These are phyloP conservation scores for Penicillium sp. DNA, from an alignment of 2,329 filamentous ascomycete species.

Conservation along the genomic window DNA sequence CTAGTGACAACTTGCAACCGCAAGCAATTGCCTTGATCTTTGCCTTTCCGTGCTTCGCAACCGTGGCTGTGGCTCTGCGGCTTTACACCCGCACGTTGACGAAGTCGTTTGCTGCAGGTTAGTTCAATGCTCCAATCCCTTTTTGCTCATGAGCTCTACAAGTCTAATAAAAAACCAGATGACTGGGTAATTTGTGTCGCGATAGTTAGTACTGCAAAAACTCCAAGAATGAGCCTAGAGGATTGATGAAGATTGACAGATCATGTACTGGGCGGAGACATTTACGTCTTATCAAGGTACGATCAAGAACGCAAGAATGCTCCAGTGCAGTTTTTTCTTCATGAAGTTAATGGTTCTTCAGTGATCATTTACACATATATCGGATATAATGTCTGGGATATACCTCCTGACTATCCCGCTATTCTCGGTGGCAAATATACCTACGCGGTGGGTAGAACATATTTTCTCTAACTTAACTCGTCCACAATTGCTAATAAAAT, in stretches of 20 bases:
- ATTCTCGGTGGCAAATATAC: slow-evolving; percentile 10
- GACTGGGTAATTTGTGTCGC: neutral
- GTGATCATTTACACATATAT: neutral
- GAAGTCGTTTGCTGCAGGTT: slow-evolving; percentile 17
- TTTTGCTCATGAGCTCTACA: neutral
- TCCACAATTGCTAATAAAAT: neutral
- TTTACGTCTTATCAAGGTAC: slow-evolving; percentile 17
- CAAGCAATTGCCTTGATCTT: slow-evolving; percentile 18
- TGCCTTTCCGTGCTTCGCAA: slow-evolving; percentile 16
- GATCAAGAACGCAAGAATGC: neutral
- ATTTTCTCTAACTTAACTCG: neutral
- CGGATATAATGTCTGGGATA: slow-evolving; percentile 12
- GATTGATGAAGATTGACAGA: slow-evolving; percentile 17
- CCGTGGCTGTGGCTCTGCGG: slow-evolving; percentile 15
- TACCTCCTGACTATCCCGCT: neutral
- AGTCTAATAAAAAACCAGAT: neutral
- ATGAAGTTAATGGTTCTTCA: neutral
- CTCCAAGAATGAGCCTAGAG: neutral
- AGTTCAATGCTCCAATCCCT: neutral
- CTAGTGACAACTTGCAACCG: slow-evolving; percentile 12
- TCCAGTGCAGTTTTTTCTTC: neutral
- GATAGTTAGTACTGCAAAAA: neutral
- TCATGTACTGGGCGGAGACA: slow-evolving; percentile 19
- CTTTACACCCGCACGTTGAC: slow-evolving; percentile 17
- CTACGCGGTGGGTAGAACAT: slow-evolving; percentile 10